Evolutionary conservation across 2,329 filamentous ascomycete genomes (phyloP), one percentile per base, ranked within the genome.

Genomic region (Emergomyces orientalis): DNA sequence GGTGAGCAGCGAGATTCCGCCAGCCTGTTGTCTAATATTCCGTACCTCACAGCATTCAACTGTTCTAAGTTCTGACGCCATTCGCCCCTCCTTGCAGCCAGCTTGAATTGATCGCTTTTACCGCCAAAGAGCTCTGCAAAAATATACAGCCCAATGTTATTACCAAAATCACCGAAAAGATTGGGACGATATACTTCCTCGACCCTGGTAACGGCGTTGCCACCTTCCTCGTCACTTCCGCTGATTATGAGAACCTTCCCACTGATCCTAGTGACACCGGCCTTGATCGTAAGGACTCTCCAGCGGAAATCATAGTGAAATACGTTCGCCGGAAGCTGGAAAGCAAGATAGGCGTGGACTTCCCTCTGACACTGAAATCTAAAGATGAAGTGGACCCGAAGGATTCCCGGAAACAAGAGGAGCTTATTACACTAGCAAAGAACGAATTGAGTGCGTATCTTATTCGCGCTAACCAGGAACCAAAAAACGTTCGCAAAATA

Each of bases 401-500:
- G 22, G 45, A 49, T 25, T 25, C 14, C 11, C 14, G 45, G 45
- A 49, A 22, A 49, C 45, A 27, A 9, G 45, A 49, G 25, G n/a
- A 27, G 25, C 45, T 49, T 9, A 25, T 49, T 27, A 14, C 47
- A 13, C 1, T 2, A 7, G 47, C 47, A 27, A 51, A 54, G n/a
- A 41, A 3, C 54, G 89, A 88, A 73, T 82, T 97, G 62, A 87
- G 90, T 75, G 88, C 91, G 51, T 96, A 96, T 77, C 82, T 89
- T 59, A 73, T 77, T 22, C 45, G 45, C 49, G 86, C 88, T 68
- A 96, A 91, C 79, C 90, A 96, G 79, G 89, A 97, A 75, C 91
- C 93, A 14, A 82, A 87, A 72, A 84, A 95, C 78, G 92, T 41
- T 41, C 39, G 96, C 79, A 93, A 88, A 77, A 95, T 97, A 74